Base-by-base conservation (phyloP, 805 yeast genomes). In the Blastobotrys americana region DNA sequence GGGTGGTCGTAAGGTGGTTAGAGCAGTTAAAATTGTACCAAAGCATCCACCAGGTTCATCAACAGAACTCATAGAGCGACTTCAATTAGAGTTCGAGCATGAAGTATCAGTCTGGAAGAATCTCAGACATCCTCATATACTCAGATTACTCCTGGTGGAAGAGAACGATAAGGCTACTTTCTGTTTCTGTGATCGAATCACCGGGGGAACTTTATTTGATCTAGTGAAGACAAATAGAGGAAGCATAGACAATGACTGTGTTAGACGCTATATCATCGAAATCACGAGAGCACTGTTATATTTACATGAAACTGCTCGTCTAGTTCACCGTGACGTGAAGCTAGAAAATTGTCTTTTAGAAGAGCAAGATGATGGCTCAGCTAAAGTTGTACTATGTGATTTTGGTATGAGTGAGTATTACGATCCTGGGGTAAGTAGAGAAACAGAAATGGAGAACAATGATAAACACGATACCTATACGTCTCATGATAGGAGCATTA, bases 291-390 rank as follows among this genome's bases (percentile, higher is more conserved):
- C 83, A 0, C 59, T 86, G 9, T 55, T 65, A 42, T 84, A 82
- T 58, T 69, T 87, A 75, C 85, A 80, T 58, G 74, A 72, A 49
- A 68, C 71, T 4, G 65, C 66, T 53, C 76, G 80, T 1, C 70
- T 84, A 25, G 84, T 81, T 5, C 96, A 86, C 56, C 89, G 95
- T 2, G 96, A 86, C 64, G 61, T 86, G 39, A 86, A 86, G 63
- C 69, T 86, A 37, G 96, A 86, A 55, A 86, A 86, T 57, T 84
- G 90, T 49, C 65, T 86, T 37, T 60, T 85, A 21, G 80, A 80
- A 49, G 65, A 68, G 17, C 52, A 54, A 39, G 50, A 51, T 21
- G 51, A 50, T 9, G 59, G 58, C 48, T 54, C 23, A 52, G 55
- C 60, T 43, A 66, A 66, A 37, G 69, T 85, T 50, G 58, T 82